A percentile compares a stretch with the other conserved stretches of the same genome.
phyloP scores from a whole-genome alignment of 1,284 basidiomycete genomes.

The Sporisorium scitamineum region DNA sequence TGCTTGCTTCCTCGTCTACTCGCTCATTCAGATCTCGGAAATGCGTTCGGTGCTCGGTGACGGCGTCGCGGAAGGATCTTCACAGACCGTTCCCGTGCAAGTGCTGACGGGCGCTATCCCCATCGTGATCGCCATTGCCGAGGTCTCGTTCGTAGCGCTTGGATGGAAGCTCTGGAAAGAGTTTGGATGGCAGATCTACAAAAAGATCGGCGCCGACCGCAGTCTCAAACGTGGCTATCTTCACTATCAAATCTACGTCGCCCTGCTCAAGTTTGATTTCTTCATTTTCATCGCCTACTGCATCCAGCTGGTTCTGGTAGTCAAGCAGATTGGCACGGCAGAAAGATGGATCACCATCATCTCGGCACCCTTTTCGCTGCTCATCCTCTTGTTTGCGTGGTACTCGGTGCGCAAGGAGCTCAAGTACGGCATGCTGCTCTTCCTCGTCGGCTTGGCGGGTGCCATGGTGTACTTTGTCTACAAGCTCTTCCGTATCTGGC shows the following conservation, averaged over 20 bases:
- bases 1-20: constrained; percentile 58
- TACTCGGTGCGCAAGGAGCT: constrained; percentile 57
- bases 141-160: constrained; percentile 49
- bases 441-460: constrained; percentile 50
- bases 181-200: constrained; percentile 65
- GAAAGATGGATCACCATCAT: constrained; percentile 60
- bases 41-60: constrained; percentile 59
- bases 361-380: constrained; percentile 53
- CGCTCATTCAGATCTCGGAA: constrained; percentile 61
- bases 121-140: constrained; percentile 54
- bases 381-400: constrained; percentile 59
- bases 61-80: constrained; percentile 55
- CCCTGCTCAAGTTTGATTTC: constrained; percentile 62
- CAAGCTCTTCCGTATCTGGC: constrained; percentile 62
- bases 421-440: constrained; percentile 52
- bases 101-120: constrained; percentile 60
- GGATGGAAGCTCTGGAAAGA: constrained; percentile 59
- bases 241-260: constrained; percentile 61
- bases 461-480: constrained; percentile 62
- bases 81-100: constrained; percentile 60
- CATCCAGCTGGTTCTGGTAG: constrained; percentile 62
- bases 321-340: constrained; percentile 51
- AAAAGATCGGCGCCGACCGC: constrained; percentile 59
- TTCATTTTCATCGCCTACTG: constrained; percentile 64
- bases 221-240: constrained; percentile 54